Conservation (phyloP, 768 basidiomycete genomes). For the Trametes villosa region DNA sequence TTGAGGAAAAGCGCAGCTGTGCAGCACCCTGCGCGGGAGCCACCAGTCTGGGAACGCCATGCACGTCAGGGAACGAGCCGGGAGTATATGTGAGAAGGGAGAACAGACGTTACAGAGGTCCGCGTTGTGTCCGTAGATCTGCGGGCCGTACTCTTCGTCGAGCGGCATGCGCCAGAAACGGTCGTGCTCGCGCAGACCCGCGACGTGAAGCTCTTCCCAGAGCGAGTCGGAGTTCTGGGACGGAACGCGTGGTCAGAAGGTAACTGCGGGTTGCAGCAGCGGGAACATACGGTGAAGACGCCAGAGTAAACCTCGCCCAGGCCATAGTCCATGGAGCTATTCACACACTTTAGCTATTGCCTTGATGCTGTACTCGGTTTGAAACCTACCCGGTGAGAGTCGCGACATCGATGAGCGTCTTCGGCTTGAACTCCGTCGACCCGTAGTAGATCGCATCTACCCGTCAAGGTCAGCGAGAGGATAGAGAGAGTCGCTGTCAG, state of each 20-base stretch:
- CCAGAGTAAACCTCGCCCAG: slow-evolving; percentile 79
- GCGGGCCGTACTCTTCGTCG: slow-evolving; percentile 77
- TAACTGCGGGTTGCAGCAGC: neutral
- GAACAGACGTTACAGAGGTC: slow-evolving; percentile 75
- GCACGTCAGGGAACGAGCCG: slow-evolving; percentile 7
- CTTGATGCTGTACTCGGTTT: neutral
- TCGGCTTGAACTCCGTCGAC: slow-evolving; percentile 74
- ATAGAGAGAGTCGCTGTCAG: too few species aligned
- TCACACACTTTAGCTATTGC: neutral
- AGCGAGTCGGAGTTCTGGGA: slow-evolving; percentile 75
- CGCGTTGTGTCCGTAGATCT: slow-evolving; percentile 78
- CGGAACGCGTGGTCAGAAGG: neutral
- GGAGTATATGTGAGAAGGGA: neutral
- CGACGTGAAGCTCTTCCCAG: slow-evolving; percentile 68
- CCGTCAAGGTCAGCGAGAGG: neutral
- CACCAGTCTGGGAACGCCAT: slow-evolving; percentile 57
- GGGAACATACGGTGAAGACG: slow-evolving; percentile 67
- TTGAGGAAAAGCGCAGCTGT: slow-evolving; percentile 91
- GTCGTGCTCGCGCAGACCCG: slow-evolving; percentile 77
- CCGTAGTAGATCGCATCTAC: slow-evolving; percentile 85
- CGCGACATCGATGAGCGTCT: slow-evolving; percentile 85
- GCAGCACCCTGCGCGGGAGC: slow-evolving; percentile 69
- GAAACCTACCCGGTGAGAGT: slow-evolving; percentile 74
- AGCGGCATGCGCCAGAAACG: slow-evolving; percentile 92
- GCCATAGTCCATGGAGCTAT: slow-evolving; percentile 71